A percentile compares a stretch with the other conserved stretches of the same genome.
phyloP scores from a whole-genome alignment of 1,284 basidiomycete species.

The Pseudozyma sp. region DNA sequence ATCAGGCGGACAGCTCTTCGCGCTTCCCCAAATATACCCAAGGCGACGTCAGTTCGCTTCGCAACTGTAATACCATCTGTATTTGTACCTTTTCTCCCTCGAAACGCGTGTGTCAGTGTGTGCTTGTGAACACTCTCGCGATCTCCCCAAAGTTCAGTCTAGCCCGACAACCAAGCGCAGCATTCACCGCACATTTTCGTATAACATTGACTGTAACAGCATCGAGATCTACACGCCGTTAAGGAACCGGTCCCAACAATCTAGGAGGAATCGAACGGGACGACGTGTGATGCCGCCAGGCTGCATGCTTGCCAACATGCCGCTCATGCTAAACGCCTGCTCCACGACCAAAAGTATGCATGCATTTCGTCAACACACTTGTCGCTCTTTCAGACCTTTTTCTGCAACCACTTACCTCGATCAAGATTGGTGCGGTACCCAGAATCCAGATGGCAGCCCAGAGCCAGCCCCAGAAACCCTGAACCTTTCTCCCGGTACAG shows the following conservation, averaged over 20 bases:
- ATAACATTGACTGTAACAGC: too few species aligned
- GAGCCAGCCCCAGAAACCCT: conserved; percentile 31
- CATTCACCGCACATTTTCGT: too few species aligned
- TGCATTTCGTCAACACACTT: background rate
- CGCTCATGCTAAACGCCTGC: conserved; percentile 7
- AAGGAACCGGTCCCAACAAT: conserved; percentile 23
- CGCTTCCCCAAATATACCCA: conserved; percentile 31
- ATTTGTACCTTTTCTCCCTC: conserved; percentile 16
- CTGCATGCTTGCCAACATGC: conserved; percentile 16
- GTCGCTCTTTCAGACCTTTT: background rate
- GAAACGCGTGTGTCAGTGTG: too few species aligned
- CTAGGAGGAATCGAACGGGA: conserved; percentile 13
- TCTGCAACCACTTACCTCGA: conserved; percentile 13
- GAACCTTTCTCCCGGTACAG: conserved; percentile 12
- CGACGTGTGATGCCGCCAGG: conserved; percentile 9
- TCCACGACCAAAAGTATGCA: background rate
- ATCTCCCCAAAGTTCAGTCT: too few species aligned
- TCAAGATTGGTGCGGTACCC: conserved; percentile 12
- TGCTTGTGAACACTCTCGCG: too few species aligned
- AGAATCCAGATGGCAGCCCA: conserved; percentile 29
- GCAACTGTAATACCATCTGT: conserved; percentile 35
- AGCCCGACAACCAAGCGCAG: too few species aligned
- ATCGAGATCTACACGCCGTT: conserved; percentile 1
- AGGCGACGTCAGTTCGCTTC: conserved; percentile 3
- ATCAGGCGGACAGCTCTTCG: background rate